phyloP scores from a whole-genome alignment of 495 filamentous ascomycete species.

The Evernia prunastri region DNA sequence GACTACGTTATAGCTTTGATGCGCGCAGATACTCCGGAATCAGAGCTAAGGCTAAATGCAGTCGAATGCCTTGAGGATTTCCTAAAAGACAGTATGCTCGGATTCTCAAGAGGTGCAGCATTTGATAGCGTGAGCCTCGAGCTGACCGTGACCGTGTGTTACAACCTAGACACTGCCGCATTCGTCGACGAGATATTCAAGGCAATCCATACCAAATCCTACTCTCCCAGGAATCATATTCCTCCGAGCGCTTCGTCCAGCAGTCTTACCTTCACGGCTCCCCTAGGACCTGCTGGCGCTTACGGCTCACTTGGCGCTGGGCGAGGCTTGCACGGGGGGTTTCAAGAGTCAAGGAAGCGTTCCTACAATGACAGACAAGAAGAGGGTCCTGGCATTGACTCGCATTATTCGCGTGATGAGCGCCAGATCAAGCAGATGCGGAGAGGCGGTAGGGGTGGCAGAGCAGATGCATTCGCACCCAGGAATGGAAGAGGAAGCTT shows the following conservation, averaged over 20 bases:
- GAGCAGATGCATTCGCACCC: constrained; percentile 40
- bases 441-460: constrained; percentile 52
- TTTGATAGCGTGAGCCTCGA: background rate
- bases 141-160: constrained; percentile 1
- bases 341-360: constrained; percentile 47
- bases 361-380: constrained; percentile 53
- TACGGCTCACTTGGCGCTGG: constrained; percentile 26
- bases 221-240: constrained; percentile 49
- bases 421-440: constrained; percentile 68
- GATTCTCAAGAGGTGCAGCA: background rate
- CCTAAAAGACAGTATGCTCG: constrained; percentile 63
- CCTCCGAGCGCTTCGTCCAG: constrained; percentile 34
- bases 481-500: constrained; percentile 28
- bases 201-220: constrained; percentile 58
- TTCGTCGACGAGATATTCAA: constrained; percentile 87
- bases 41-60: constrained; percentile 65
- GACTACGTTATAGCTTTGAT: constrained; percentile 94
- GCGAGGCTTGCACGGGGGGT: constrained; percentile 19
- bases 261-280: constrained; percentile 19
- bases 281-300: constrained; percentile 32
- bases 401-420: constrained; percentile 40
- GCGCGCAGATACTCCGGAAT: constrained; percentile 67
- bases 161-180: constrained; percentile 51
- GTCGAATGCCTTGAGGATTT: constrained; percentile 82
- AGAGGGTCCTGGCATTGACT: constrained; percentile 40